Evolutionary conservation across 2,329 filamentous ascomycete species (phyloP).

Genomic region (Penicillium sp.): DNA sequence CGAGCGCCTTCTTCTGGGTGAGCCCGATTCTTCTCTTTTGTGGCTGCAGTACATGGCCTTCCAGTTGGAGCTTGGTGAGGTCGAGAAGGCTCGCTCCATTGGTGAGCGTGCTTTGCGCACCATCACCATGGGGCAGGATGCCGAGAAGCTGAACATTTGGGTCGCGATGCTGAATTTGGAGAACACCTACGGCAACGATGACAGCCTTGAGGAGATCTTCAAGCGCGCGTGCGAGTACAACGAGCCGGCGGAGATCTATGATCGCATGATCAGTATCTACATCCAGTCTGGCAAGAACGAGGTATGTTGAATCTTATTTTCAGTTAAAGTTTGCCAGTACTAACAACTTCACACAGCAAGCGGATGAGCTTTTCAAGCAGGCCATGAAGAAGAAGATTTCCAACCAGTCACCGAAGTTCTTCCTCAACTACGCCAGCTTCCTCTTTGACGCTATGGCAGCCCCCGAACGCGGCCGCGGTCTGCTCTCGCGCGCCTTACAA

Average conservation of each 20-base stretch:
- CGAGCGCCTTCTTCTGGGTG: conserved; percentile 85
- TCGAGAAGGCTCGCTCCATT: conserved; percentile 82
- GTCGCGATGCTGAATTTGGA: conserved; percentile 92
- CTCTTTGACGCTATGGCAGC: conserved; percentile 71
- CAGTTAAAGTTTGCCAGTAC: not conserved
- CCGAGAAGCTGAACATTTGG: conserved; percentile 94
- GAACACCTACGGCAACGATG: conserved; percentile 81
- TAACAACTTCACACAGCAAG: conserved; percentile 60
- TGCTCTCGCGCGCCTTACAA: conserved; percentile 81
- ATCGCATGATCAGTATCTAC: conserved; percentile 88
- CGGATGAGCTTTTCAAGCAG: conserved; percentile 79
- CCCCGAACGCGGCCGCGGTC: conserved; percentile 70
- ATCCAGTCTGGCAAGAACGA: conserved; percentile 84
- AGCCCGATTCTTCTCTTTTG: conserved; percentile 86
- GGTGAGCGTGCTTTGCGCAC: conserved; percentile 86
- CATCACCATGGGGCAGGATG: conserved; percentile 86
- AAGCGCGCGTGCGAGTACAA: conserved; percentile 92
- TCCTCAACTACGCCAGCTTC: conserved; percentile 94
- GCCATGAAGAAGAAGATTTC: conserved; percentile 91
- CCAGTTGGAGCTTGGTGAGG: conserved; percentile 87
- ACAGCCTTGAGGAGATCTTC: conserved; percentile 80
- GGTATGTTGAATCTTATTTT: conserved; percentile 53
- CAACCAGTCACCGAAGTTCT: conserved; percentile 69
- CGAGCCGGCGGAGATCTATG: conserved; percentile 83
- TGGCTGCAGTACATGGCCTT: conserved; percentile 99